Conservation (phyloP, 495 filamentous ascomycete genomes). For the Penicillium chermesinum region DNA sequence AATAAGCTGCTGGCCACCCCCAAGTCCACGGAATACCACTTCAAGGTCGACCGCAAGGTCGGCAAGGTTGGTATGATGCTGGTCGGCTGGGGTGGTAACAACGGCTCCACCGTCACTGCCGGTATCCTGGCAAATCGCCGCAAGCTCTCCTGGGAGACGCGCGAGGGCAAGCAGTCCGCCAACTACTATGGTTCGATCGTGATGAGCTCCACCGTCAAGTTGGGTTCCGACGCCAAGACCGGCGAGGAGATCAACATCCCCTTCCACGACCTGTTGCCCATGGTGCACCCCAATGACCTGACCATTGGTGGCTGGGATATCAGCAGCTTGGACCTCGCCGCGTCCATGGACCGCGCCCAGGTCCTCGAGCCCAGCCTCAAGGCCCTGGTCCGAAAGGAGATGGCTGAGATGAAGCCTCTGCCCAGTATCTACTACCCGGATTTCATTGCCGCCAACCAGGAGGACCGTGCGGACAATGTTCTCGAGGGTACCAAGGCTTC, state of each 20-base stretch:
- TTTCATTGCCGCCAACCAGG: slow-evolving; percentile 98
- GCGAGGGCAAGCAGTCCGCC: slow-evolving; percentile 73
- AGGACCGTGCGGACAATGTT: slow-evolving; percentile 91
- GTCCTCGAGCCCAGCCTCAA: slow-evolving; percentile 94
- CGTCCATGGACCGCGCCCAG: slow-evolving; percentile 91
- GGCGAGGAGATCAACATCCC: slow-evolving; percentile 92
- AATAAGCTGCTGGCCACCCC: slow-evolving; percentile 81
- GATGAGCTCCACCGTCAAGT: slow-evolving; percentile 95
- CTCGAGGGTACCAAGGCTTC: slow-evolving; percentile 77
- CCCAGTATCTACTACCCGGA: slow-evolving; percentile 98
- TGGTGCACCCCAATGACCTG: slow-evolving; percentile 97
- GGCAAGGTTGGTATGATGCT: slow-evolving; percentile 96
- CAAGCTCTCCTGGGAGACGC: slow-evolving; percentile 83
- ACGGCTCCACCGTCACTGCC: slow-evolving; percentile 93
- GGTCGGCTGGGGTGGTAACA: slow-evolving; percentile 98
- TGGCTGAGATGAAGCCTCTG: slow-evolving; percentile 82
- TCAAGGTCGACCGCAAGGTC: slow-evolving; percentile 93
- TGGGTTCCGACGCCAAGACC: slow-evolving; percentile 81
- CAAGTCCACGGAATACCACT: slow-evolving; percentile 87
- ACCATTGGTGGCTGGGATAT: slow-evolving; percentile 98
- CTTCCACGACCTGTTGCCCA: slow-evolving; percentile 88
- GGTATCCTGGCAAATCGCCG: slow-evolving; percentile 95
- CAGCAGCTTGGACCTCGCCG: slow-evolving; percentile 77
- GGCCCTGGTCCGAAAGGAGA: slow-evolving; percentile 81
- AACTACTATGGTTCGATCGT: slow-evolving; percentile 98